Evolutionary conservation across 352 stramenopile genomes (phyloP).

Genomic region (Phytophthora sansomeana): DNA sequence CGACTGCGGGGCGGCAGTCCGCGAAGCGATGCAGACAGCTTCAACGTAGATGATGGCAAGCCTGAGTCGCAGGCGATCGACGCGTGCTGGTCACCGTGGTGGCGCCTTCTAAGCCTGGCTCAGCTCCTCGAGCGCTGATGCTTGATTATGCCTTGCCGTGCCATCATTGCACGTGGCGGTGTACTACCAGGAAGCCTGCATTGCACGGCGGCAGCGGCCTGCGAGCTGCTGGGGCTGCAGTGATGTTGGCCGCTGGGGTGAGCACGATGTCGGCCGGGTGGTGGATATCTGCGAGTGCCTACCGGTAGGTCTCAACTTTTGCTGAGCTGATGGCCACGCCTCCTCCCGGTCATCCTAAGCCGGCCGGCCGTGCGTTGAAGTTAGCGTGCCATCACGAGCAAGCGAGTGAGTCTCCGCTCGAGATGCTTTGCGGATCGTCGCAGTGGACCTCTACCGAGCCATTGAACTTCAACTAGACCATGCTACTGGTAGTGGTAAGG

Average conservation of each 20-base stretch:
- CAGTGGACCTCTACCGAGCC: constrained; percentile 31
- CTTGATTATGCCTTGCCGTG: constrained; percentile 8
- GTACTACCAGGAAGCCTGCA: too few species aligned
- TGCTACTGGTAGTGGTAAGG: constrained; percentile 39
- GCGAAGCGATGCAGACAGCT: constrained; percentile 32
- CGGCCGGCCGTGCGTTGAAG: constrained; percentile 15
- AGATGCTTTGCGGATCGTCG: neutral
- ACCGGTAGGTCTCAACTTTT: neutral
- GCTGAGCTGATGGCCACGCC: constrained; percentile 1
- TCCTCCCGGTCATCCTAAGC: too few species aligned
- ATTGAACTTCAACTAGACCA: constrained; percentile 48
- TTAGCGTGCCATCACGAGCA: constrained; percentile 3
- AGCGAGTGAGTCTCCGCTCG: neutral
- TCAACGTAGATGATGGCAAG: constrained; percentile 36
- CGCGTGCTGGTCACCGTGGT: constrained; percentile 16
- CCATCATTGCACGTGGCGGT: too few species aligned
- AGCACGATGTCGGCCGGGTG: too few species aligned
- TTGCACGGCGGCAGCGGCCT: too few species aligned
- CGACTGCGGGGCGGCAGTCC: constrained; percentile 9
- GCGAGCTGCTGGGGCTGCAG: too few species aligned
- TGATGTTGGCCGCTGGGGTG: too few species aligned
- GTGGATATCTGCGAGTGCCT: constrained; percentile 6
- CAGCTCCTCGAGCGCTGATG: neutral
- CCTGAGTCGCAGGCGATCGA: constrained; percentile 10
- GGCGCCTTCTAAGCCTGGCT: constrained; percentile 8